These are phyloP conservation scores for Tulasnella sp. DNA, from an alignment of 768 basidiomycete genomes.

Conservation along the genomic window DNA sequence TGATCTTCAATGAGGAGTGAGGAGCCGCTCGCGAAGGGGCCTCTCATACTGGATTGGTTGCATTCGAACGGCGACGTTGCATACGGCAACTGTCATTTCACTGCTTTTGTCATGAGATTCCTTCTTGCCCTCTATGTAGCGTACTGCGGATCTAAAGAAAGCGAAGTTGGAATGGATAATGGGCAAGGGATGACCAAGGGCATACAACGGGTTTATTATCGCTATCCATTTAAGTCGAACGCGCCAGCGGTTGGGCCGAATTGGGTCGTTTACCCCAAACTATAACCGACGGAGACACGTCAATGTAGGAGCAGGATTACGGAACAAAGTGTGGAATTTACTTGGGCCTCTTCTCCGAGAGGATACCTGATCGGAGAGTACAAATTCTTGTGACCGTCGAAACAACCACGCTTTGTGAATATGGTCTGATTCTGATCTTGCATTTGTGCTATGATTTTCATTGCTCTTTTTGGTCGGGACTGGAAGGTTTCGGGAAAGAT, in stretches of 20 bases:
- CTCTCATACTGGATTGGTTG: slow-evolving; percentile 50
- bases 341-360: slow-evolving; percentile 39
- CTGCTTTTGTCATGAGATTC: slow-evolving; percentile 60
- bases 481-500: slow-evolving; percentile 41
- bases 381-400: slow-evolving; percentile 15
- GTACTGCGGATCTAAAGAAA: slow-evolving; percentile 52
- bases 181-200: no score
- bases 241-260: slow-evolving; percentile 49
- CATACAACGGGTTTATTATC: no score
- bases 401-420: background rate
- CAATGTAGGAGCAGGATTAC: no score
- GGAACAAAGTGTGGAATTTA: slow-evolving; percentile 33
- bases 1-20: no score
- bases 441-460: slow-evolving; percentile 39
- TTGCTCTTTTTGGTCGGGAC: slow-evolving; percentile 59
- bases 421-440: background rate
- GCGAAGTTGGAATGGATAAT: background rate
- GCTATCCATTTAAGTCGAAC: slow-evolving; percentile 45
- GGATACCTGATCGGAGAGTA: background rate
- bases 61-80: slow-evolving; percentile 74
- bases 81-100: slow-evolving; percentile 45
- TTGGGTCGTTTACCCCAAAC: slow-evolving; percentile 38
- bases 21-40: background rate
- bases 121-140: slow-evolving; percentile 54
- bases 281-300: background rate